Base-by-base conservation (phyloP, 345 rosid genomes). In the Lagerstroemia speciosa region DNA sequence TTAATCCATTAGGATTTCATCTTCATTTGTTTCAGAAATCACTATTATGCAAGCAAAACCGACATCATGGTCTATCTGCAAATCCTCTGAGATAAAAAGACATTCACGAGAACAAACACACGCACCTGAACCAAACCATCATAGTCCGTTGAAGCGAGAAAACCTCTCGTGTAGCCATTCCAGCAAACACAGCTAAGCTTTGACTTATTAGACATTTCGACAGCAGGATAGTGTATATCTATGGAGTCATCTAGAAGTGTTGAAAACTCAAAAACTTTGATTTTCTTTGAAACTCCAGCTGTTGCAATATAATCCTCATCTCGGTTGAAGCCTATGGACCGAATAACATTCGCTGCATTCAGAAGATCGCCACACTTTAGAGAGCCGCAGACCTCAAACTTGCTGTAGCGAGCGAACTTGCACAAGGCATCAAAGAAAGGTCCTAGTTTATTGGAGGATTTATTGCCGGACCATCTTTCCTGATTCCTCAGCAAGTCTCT, bases 271-370 rank as follows among this genome's bases (percentile, higher is more conserved):
- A 87, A 90, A 71, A 93, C 82, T 84, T 89, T 93, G 71, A 93
- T 91, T 80, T 76, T 87, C 83, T 83, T 90, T 31, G 96, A 87
- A 71, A 85, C 87, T n/a, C 98, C 98, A 81, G 97, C 98, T 53
- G 92, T 86, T 40, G 98, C 97, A 71, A 90, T 76, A 76, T 88
- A 88, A 71, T 88, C 92, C 70, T 79, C 81, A 29, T 89, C 96
- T 20, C 86, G 89, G 82, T 86, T 85, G 74, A 90, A 90, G 79
- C 92, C 85, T 73, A 88, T 67, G 67, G 96, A 89, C 79, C 92
- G 86, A 60, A 93, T 88, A 72, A 88, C 92, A 79, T 90, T 93
- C 31, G 86, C 79, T 72, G 93, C 84, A 72, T 80, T 89, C 70
- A 81, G 73, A 67, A 93, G 89, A 74, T 93, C 97, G 61, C 86